Base-by-base conservation (phyloP, 2,329 filamentous ascomycete genomes). In the Aschersonia sp. region DNA sequence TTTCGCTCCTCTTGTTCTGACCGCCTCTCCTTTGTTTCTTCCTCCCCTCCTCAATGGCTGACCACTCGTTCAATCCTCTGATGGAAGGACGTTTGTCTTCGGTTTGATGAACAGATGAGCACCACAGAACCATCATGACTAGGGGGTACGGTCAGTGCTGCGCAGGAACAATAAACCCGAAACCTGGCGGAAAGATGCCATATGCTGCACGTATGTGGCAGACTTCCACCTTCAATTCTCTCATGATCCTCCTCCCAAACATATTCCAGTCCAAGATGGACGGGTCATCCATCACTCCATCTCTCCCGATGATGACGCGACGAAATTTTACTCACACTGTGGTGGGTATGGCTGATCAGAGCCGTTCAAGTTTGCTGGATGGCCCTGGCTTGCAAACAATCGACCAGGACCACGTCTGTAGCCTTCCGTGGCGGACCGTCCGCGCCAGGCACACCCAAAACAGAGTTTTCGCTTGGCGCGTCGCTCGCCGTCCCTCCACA, bases 341-440 rank as follows among this genome's bases (percentile, higher is more conserved):
- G 20, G 20, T 20, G 20, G 20, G 20, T 20, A 20, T 20, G 20
- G 20, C 20, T 20, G 20, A 20, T 20, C 20, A 20, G 20, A 20
- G 20, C 20, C 12, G 32, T 38, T 38, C 32, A 38, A 12, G 2
- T 38, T 38, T 12, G 32, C 12, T 7, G 32, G 32, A 38, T 9
- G 12, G 12, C 20, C 20, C 20, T 20, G 32, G 12, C 32, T 7
- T 38, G 32, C 7, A 38, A 38, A 38, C 32, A 44, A 44, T 30
- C 43, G 9, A 10, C n/a, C 32, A 38, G 32, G 32, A 12, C 32
- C 32, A 12, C 32, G 12, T 45, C 5, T 12, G 31, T 35, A 45
- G 31, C 44, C 44, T 32, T 41, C 29, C 35, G 43, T 44, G 49
- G 49, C 49, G 47, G 49, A 44, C 49, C 49, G 49, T 35, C 47